phyloP scores from a whole-genome alignment of 2,329 filamentous ascomycete genomes.

The Fusarium anguioides region DNA sequence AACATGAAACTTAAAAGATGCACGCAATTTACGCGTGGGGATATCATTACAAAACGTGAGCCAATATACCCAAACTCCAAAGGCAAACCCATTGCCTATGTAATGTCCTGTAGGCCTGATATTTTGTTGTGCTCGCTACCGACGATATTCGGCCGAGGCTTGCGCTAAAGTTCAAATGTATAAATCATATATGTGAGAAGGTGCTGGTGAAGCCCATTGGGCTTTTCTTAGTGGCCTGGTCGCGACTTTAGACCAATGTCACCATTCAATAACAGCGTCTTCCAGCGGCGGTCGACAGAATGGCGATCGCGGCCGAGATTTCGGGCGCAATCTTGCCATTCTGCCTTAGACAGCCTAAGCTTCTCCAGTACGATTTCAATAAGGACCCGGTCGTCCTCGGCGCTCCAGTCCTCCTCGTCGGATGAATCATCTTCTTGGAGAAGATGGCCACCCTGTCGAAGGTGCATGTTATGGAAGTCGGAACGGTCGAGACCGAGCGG shows the following conservation, averaged over 20 bases:
- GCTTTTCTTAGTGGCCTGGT: constrained; percentile 56
- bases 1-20: constrained; percentile 29
- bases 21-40: constrained; percentile 34
- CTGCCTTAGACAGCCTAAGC: constrained; percentile 70
- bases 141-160: constrained; percentile 17
- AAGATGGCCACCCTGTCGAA: constrained; percentile 45
- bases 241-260: constrained; percentile 68
- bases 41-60: constrained; percentile 42
- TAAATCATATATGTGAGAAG: constrained; percentile 35
- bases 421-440: constrained; percentile 58
- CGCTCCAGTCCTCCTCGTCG: constrained; percentile 65
- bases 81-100: constrained; percentile 35
- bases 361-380: constrained; percentile 76
- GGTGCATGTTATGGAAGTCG: constrained; percentile 63
- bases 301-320: constrained; percentile 70
- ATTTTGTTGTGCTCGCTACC: constrained; percentile 32
- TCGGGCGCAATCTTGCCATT: constrained; percentile 75
- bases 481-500: constrained; percentile 68
- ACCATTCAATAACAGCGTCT: constrained; percentile 68
- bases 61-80: constrained; percentile 34
- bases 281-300: constrained; percentile 70
- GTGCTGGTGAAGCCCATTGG: constrained; percentile 50
- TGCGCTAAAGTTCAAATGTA: constrained; percentile 33
- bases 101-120: constrained; percentile 35
- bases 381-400: constrained; percentile 72